A percentile compares a stretch with the other conserved stretches of the same genome.
Conservation (phyloP, 768 basidiomycete genomes). For the Suillus spraguei region DNA sequence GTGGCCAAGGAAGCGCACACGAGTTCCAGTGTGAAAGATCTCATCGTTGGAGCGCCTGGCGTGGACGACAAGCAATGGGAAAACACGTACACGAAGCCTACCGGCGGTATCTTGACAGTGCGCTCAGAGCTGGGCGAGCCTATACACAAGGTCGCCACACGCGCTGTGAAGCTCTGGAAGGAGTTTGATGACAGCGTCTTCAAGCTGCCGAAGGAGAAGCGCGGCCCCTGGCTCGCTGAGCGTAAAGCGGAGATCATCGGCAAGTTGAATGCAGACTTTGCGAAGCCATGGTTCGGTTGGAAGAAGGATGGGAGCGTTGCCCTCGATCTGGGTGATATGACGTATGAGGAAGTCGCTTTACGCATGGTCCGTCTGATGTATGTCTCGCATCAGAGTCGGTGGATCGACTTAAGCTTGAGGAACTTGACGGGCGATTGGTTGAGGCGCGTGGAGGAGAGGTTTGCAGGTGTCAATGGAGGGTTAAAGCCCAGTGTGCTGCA, state of each 20-base stretch:
- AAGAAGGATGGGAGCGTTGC: constrained; percentile 90
- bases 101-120: constrained; percentile 95
- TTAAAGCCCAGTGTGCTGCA: constrained; percentile 82
- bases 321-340: constrained; percentile 93
- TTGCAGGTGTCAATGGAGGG: constrained; percentile 85
- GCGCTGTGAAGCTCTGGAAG: constrained; percentile 97
- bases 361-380: constrained; percentile 96
- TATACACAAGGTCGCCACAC: constrained; percentile 98
- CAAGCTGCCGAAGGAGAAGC: constrained; percentile 95
- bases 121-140: constrained; percentile 98
- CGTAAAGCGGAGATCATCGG: constrained; percentile 87
- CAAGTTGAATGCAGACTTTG: constrained; percentile 93
- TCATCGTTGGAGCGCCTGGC: constrained; percentile 94
- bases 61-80: constrained; percentile 92
- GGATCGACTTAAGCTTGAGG: constrained; percentile 90
- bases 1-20: constrained; percentile 99
- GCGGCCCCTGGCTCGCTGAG: constrained; percentile 82
- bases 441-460: constrained; percentile 92
- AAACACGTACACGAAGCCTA: constrained; percentile 90
- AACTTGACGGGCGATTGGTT: constrained; percentile 98
- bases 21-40: constrained; percentile 90
- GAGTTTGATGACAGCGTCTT: constrained; percentile 98
- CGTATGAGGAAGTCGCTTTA: constrained; percentile 93
- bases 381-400: constrained; percentile 86
- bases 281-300: constrained; percentile 96